Base-by-base conservation (phyloP, 2,329 filamentous ascomycete species). In the Ophioceras dolichostomum region DNA sequence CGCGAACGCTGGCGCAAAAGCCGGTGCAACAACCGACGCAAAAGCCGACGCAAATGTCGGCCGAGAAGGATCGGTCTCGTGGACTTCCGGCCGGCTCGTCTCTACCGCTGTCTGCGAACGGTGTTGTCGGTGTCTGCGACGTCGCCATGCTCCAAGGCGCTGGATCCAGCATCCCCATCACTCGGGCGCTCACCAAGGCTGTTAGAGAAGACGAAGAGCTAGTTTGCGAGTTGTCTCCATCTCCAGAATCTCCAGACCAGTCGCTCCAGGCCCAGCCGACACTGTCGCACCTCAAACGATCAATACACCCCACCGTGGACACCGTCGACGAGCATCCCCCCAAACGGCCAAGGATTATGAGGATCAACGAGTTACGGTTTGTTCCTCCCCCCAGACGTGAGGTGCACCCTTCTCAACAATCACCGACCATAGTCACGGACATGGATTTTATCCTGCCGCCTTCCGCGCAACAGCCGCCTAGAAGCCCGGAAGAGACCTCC, bases 61-160 rank as follows among this genome's bases (percentile, higher is more conserved):
- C n/a, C n/a, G n/a, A n/a, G n/a, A n/a, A n/a, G n/a, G n/a, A n/a
- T n/a, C n/a, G n/a, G n/a, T n/a, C n/a, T n/a, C n/a, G n/a, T n/a
- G n/a, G n/a, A n/a, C n/a, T n/a, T n/a, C n/a, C n/a, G n/a, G n/a
- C n/a, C n/a, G n/a, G n/a, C n/a, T n/a, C n/a, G n/a, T n/a, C n/a
- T n/a, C n/a, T n/a, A n/a, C 13, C 28, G 22, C 36, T 21, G 10
- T 32, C 29, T 17, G n/a, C 20, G 40, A 46, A 45, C 5, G 43
- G 45, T 10, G 41, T 58, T 14, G 47, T 49, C 16, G 68, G 68
- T 1, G 39, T 73, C 16, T 57, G 58, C 29, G 37, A 51, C 32
- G 72, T 67, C 39, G 60, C 61, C 5, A 46, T 69, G 12, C 55
- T 51, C 22, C 58, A 57, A 16, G 58, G 58, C 12, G 49, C 43